Conservation (phyloP, 164 flowering plant genomes). For the Chimonanthus salicifolius region DNA sequence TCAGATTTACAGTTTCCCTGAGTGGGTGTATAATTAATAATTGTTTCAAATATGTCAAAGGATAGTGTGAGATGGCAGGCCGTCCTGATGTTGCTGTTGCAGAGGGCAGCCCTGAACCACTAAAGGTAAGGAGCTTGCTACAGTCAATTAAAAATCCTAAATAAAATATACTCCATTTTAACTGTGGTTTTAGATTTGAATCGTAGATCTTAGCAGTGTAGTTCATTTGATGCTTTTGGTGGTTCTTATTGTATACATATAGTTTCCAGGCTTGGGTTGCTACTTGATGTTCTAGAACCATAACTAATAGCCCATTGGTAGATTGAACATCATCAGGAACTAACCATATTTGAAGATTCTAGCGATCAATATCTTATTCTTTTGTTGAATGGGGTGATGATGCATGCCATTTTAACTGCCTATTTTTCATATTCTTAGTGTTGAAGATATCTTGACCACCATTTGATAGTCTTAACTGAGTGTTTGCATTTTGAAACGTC, state of each 20-base stretch:
- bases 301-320: too few relatives aligned
- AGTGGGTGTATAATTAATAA: conserved; percentile 37
- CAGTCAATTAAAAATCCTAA: not conserved
- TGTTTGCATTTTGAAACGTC: too few relatives aligned
- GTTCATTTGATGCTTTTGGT: not conserved
- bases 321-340: too few relatives aligned
- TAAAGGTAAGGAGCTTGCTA: conserved; percentile 55
- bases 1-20: conserved; percentile 1
- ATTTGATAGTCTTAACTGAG: too few relatives aligned
- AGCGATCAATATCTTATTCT: too few relatives aligned
- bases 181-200: not conserved
- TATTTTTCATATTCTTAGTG: too few relatives aligned
- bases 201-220: not conserved
- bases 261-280: too few relatives aligned
- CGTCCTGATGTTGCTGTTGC: conserved; percentile 74
- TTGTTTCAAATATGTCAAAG: conserved; percentile 50
- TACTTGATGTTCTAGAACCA: too few relatives aligned
- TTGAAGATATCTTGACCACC: too few relatives aligned
- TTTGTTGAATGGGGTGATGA: too few relatives aligned
- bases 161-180: not conserved
- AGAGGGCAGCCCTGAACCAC: conserved; percentile 78
- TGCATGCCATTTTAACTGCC: too few relatives aligned
- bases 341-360: too few relatives aligned
- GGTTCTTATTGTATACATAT: not conserved
- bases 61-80: conserved; percentile 99